phyloP scores from a whole-genome alignment of 768 basidiomycete genomes.

The Termitomyces sp. region DNA sequence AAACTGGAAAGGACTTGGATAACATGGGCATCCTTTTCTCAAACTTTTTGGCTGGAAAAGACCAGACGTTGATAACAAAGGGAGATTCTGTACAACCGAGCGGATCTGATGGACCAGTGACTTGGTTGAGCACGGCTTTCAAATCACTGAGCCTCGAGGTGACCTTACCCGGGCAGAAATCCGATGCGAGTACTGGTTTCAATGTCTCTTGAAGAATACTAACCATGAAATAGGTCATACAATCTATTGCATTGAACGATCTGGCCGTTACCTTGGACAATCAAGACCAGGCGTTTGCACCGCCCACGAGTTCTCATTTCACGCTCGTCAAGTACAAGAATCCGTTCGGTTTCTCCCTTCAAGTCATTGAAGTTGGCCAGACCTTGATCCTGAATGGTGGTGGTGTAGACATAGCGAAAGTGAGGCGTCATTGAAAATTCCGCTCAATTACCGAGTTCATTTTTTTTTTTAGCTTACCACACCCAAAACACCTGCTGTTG shows the following conservation, averaged over 20 bases:
- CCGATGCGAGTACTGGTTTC: constrained; percentile 28
- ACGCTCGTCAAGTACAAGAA: constrained; percentile 61
- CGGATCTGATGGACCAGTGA: constrained; percentile 44
- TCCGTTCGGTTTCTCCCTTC: constrained; percentile 72
- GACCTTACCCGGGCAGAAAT: constrained; percentile 55
- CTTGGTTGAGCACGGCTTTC: constrained; percentile 69
- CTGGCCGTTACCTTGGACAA: constrained; percentile 47
- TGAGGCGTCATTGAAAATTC: constrained; percentile 19
- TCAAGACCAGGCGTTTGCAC: constrained; percentile 50
- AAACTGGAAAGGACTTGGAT: constrained; percentile 47
- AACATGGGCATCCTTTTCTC: constrained; percentile 62
- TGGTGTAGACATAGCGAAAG: constrained; percentile 49
- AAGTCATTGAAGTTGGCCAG: constrained; percentile 52
- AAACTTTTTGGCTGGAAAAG: constrained; percentile 55
- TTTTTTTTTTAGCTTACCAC: constrained; percentile 37
- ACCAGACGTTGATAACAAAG: constrained; percentile 52
- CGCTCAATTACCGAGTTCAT: neutral
- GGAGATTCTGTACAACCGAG: constrained; percentile 59
- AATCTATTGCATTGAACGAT: constrained; percentile 57
- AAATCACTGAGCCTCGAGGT: constrained; percentile 58
- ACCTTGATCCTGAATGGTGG: constrained; percentile 44
- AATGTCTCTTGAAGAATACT: neutral
- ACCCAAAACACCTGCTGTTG: constrained; percentile 41
- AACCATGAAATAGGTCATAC: constrained; percentile 40
- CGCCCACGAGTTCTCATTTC: constrained; percentile 49